Evolutionary conservation across 345 rosid genomes (phyloP), one percentile per base, ranked within the genome.

Genomic region (Triadica sebifera): DNA sequence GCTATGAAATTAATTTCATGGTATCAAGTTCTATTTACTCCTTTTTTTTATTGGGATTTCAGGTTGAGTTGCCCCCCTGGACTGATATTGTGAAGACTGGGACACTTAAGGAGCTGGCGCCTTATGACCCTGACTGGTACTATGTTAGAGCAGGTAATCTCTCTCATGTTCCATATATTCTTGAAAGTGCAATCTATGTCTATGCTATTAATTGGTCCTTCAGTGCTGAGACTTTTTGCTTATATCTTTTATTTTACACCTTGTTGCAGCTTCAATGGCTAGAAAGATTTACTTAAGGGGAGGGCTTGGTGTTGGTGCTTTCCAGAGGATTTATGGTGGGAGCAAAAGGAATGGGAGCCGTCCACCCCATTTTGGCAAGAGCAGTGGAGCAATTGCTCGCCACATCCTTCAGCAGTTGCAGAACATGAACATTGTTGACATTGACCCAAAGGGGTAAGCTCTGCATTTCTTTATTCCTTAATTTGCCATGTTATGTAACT

Each of bases 241-340:
- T 41, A 37, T 37, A 34, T 38, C 0, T 19, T 15, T 17, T 12
- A 19, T 75, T 6, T 65, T 46, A n/a, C 49, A 6, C 55, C 13
- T 37, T 46, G 37, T 74, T 80, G 76, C 80, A 92, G 97, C 97
- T 0, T 92, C 97, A 17, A 93, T 93, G 92, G 97, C 97, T 11
- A 91, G 98, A 87, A 93, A 93, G 82, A 87, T 93, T 63, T 93
- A 91, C 80, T 65, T 93, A 52, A 91, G 95, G 77, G 95, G 93
- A 65, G 98, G 98, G 63, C 95, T 93, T 55, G 98, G 98, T 20
- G 97, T 90, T 41, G 97, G 97, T 80, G 92, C 96, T 72, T 90
- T 92, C 80, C 84, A 86, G 12, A 89, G 97, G 80, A 92, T 90
- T 63, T 92, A 92, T 67, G 97, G 97, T 53, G 94, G 97, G 2